phyloP scores from a whole-genome alignment of 1,284 basidiomycete species.

The Microbotryomycetes sp. region DNA sequence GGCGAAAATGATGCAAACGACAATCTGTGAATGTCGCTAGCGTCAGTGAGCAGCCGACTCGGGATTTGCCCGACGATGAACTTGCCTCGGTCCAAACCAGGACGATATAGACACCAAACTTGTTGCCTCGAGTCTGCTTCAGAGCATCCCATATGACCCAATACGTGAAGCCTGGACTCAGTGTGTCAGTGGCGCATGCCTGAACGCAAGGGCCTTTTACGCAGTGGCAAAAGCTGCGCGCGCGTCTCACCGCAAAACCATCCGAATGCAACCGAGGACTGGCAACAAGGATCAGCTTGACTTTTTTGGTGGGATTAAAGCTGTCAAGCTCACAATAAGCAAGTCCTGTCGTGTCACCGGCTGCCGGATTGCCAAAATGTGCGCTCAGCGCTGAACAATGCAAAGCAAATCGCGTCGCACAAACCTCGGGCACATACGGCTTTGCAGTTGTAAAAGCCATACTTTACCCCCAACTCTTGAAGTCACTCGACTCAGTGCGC shows the following conservation, averaged over 20 bases:
- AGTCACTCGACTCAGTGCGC: too few species aligned
- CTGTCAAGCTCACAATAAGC: background rate
- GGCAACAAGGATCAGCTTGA: background rate
- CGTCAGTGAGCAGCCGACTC: background rate
- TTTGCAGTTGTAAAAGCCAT: conserved; percentile 13
- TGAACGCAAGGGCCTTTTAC: background rate
- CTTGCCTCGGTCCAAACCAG: conserved; percentile 9
- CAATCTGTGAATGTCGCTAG: background rate
- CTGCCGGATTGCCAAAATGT: background rate
- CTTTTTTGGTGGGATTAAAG: background rate
- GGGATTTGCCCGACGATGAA: background rate
- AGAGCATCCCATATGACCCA: background rate
- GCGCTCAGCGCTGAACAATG: too few species aligned
- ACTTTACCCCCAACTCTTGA: background rate
- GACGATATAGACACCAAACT: background rate
- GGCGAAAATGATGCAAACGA: conserved; percentile 8
- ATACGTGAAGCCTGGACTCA: background rate
- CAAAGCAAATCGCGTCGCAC: too few species aligned
- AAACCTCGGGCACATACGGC: conserved; percentile 6
- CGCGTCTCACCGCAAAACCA: conserved; percentile 2
- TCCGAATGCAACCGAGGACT: background rate
- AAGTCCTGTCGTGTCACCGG: conserved; percentile 2
- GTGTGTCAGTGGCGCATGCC: background rate
- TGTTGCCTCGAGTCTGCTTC: background rate
- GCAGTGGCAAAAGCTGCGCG: background rate